These are phyloP conservation scores for Suhomyces sp. DNA, from an alignment of 805 yeast genomes.

Conservation along the genomic window DNA sequence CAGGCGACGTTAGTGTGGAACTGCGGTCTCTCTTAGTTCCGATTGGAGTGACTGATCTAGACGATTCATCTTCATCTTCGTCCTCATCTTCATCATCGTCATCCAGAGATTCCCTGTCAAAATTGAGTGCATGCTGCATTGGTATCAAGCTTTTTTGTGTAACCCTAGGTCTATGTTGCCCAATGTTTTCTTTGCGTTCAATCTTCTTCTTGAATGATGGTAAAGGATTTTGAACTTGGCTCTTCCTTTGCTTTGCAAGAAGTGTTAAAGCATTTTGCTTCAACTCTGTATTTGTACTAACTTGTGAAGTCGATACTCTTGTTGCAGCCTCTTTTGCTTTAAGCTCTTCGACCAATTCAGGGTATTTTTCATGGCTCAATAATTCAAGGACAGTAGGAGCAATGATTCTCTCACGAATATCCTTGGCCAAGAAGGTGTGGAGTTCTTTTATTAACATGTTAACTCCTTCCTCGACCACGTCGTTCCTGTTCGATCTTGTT, in stretches of 20 bases:
- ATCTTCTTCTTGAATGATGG: constrained; percentile 37
- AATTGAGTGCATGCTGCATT: constrained; percentile 55
- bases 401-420: constrained; percentile 68
- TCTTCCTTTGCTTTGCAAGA: constrained; percentile 21
- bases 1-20: constrained; percentile 1
- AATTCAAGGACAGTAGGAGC: constrained; percentile 66
- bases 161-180: constrained; percentile 12
- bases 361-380: constrained; percentile 59
- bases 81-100: constrained; percentile 36
- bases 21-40: constrained; percentile 28
- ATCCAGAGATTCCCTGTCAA: constrained; percentile 33
- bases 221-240: constrained; percentile 13
- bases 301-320: constrained; percentile 12
- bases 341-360: constrained; percentile 42
- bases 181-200: constrained; percentile 14
- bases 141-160: constrained; percentile 41
- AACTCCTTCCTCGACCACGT: constrained; percentile 58
- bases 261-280: constrained; percentile 28
- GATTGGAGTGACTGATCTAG: constrained; percentile 37
- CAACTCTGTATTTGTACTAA: constrained; percentile 12
- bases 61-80: constrained; percentile 34
- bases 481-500: constrained; percentile 17
- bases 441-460: constrained; percentile 61
- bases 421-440: constrained; percentile 60
- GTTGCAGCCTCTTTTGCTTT: constrained; percentile 28